Evolutionary conservation across 2,329 filamentous ascomycete genomes (phyloP).

Genomic region (Aspergillus sergii): DNA sequence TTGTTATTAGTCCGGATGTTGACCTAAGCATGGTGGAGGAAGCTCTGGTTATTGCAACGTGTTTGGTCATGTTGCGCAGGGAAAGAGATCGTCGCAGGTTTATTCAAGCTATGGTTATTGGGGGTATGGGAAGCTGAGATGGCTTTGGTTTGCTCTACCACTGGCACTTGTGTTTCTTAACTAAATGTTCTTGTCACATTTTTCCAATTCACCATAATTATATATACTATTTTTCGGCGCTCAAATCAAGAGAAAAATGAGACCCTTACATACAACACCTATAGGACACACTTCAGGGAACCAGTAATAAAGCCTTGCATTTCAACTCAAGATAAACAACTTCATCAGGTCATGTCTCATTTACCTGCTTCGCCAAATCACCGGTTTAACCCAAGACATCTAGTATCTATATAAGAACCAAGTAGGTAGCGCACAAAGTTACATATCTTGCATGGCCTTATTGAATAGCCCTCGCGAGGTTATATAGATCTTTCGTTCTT

Average conservation of each 20-base stretch:
- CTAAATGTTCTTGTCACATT: not conserved
- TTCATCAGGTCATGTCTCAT: no score
- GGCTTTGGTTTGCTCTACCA: not conserved
- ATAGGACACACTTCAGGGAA: not conserved
- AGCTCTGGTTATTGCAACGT: conserved; percentile 58
- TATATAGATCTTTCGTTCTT: no score
- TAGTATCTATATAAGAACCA: no score
- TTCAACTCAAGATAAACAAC: not conserved
- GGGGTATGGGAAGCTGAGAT: not conserved
- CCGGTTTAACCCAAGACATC: no score
- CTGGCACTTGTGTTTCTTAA: not conserved
- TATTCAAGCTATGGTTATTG: conserved; percentile 54
- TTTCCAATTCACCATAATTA: not conserved
- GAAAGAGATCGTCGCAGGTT: conserved; percentile 62
- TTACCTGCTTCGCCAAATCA: no score
- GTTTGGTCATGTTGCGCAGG: conserved; percentile 65
- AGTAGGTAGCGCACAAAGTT: no score
- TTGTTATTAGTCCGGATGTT: not conserved
- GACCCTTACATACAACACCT: not conserved
- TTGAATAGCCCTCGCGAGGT: no score
- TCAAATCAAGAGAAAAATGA: no score
- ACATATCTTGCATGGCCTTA: no score
- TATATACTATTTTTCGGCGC: not conserved
- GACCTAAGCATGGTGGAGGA: conserved; percentile 38
- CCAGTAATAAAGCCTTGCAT: not conserved